Conservation (phyloP, 140 eudicot species). For the Artemisia princeps region DNA sequence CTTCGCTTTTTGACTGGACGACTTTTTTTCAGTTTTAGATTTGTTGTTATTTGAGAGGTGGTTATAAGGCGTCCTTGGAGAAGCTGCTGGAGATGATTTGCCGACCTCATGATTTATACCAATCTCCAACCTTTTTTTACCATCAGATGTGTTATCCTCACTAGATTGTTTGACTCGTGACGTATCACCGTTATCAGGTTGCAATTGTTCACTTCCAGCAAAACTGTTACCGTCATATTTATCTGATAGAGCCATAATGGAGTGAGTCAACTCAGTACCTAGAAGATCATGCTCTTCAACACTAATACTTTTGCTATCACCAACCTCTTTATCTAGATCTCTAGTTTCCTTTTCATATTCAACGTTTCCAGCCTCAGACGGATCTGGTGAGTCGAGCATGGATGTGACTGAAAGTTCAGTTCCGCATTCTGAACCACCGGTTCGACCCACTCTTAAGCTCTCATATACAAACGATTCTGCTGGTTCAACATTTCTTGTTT, state of each 20-base stretch:
- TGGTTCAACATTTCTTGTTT: constrained; percentile 24
- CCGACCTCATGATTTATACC: constrained; percentile 6
- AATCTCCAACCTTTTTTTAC: constrained; percentile 4
- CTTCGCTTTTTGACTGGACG: constrained; percentile 35
- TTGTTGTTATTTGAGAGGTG: constrained; percentile 47
- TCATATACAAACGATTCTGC: constrained; percentile 28
- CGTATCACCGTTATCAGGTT: constrained; percentile 20
- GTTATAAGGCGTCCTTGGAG: constrained; percentile 68
- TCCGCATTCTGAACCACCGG: constrained; percentile 48
- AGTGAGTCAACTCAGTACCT: constrained; percentile 26
- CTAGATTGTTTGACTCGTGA: constrained; percentile 18
- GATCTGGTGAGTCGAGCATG: constrained; percentile 59
- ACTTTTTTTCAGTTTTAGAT: constrained; percentile 28
- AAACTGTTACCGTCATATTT: constrained; percentile 8
- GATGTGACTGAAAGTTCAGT: constrained; percentile 61
- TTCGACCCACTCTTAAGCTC: constrained; percentile 32
- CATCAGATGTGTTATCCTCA: constrained; percentile 19
- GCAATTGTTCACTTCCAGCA: not conserved
- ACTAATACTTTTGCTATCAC: not conserved
- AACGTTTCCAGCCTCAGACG: constrained; percentile 35
- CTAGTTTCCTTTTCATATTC: constrained; percentile 27
- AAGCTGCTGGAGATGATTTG: constrained; percentile 45
- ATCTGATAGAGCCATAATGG: constrained; percentile 18
- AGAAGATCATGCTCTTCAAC: constrained; percentile 21
- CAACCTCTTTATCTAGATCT: constrained; percentile 18